Percentiles rank a stretch among this genome's conserved stretches.
Evolutionary conservation across 495 filamentous ascomycete genomes (phyloP).

Genomic region (Sordaria brevicollis): DNA sequence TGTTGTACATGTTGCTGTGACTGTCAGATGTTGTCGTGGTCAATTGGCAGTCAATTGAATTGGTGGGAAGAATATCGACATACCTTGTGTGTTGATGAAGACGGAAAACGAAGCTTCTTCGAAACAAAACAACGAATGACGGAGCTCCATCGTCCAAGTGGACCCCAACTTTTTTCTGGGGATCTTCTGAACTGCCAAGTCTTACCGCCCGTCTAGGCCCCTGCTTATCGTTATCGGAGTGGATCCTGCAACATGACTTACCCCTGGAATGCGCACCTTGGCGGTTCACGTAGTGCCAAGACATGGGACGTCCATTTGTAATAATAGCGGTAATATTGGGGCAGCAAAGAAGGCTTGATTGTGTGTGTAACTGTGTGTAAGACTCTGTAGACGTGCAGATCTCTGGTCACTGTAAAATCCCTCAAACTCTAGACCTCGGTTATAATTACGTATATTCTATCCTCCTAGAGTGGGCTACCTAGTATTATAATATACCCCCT

Average conservation of each 20-base stretch:
- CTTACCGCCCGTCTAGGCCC: conserved; percentile 8
- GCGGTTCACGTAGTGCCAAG: not conserved
- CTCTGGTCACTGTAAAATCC: too few relatives aligned
- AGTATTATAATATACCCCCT: too few relatives aligned
- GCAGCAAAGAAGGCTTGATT: too few relatives aligned
- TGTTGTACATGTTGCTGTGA: conserved; percentile 23
- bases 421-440: too few relatives aligned
- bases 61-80: not conserved
- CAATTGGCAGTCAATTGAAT: not conserved
- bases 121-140: not conserved
- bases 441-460: too few relatives aligned
- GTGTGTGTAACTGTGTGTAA: too few relatives aligned
- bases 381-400: too few relatives aligned
- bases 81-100: not conserved
- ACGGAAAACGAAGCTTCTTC: not conserved
- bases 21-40: conserved; percentile 1
- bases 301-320: not conserved
- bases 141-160: not conserved
- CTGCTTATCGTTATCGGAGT: conserved; percentile 19
- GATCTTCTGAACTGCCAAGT: conserved; percentile 2
- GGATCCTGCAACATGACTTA: not conserved
- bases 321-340: too few relatives aligned
- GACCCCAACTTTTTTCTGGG: conserved; percentile 9
- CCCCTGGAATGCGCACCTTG: not conserved
- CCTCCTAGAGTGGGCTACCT: too few relatives aligned